These are phyloP conservation scores for Forsythia viridissima DNA, from an alignment of 257 asterid genomes.

Conservation along the genomic window DNA sequence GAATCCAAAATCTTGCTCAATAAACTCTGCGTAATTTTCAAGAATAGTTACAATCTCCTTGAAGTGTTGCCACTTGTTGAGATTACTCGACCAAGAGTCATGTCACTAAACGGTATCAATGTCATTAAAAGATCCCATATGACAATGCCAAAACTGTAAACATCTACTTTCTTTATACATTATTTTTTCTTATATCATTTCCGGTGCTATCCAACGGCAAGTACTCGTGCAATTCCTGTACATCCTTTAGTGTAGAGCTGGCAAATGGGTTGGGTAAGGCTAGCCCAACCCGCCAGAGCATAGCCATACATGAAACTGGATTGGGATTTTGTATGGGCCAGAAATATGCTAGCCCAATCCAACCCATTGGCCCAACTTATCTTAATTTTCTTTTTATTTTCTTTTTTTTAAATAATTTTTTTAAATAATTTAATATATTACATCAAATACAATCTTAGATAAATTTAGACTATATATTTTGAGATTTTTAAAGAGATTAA, in stretches of 20 bases:
- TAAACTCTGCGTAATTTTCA: constrained; percentile 54
- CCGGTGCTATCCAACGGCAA: constrained; percentile 99
- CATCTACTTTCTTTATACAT: constrained; percentile 90
- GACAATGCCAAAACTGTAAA: constrained; percentile 86
- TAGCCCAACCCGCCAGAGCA: too few relatives aligned
- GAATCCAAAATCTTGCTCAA: constrained; percentile 69
- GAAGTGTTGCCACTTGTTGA: constrained; percentile 78
- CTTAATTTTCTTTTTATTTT: too few relatives aligned
- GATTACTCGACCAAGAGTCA: constrained; percentile 97
- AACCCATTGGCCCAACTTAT: too few relatives aligned
- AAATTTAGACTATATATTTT: too few relatives aligned
- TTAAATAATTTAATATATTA: too few relatives aligned
- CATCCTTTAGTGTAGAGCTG: constrained; percentile 12
- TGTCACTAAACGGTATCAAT: constrained; percentile 79
- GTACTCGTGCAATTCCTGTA: constrained; percentile 88
- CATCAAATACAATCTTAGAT: too few relatives aligned
- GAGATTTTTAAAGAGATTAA: too few relatives aligned
- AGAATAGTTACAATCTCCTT: constrained; percentile 70
- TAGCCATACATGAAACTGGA: too few relatives aligned
- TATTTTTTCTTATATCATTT: constrained; percentile 89
- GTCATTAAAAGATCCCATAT: constrained; percentile 95
- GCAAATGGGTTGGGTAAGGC: too few relatives aligned
- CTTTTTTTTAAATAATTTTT: too few relatives aligned
- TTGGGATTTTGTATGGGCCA: too few relatives aligned
- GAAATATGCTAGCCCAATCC: too few relatives aligned